Evolutionary conservation across 306 rosid genomes (phyloP).

Genomic region (Glycyrrhiza uralensis): DNA sequence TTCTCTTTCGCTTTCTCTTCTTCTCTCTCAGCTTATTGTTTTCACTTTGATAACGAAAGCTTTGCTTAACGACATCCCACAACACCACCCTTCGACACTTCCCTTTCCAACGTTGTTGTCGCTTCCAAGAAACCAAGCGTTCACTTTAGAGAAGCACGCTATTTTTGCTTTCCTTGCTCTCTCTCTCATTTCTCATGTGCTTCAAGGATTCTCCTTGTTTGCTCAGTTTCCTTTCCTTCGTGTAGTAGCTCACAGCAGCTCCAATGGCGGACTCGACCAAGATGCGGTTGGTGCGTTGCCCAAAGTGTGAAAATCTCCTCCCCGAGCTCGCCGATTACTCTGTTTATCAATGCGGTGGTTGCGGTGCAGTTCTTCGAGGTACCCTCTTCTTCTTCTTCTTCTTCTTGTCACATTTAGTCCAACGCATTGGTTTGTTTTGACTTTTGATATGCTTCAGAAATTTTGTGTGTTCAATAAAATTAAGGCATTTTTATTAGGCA

Average conservation of each 20-base stretch:
- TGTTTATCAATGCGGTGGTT: constrained; percentile 92
- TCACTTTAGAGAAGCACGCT: constrained; percentile 26
- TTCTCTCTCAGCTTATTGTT: not conserved
- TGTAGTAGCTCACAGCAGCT: not conserved
- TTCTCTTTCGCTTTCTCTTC: not conserved
- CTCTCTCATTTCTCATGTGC: constrained; percentile 12
- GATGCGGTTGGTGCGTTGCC: constrained; percentile 80
- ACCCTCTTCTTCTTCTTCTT: not conserved
- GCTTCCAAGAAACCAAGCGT: constrained; percentile 36
- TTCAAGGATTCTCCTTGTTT: constrained; percentile 11
- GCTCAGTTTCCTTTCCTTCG: not conserved
- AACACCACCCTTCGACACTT: constrained; percentile 10
- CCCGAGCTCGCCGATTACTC: constrained; percentile 85
- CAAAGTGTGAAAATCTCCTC: constrained; percentile 91
- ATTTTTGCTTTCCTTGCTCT: not conserved
- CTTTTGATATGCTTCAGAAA: not conserved
- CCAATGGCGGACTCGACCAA: constrained; percentile 63
- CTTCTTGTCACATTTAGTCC: not conserved
- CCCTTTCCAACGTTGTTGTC: constrained; percentile 29
- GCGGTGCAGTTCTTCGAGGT: constrained; percentile 95
- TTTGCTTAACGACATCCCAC: constrained; percentile 17
- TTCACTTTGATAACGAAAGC: constrained; percentile 15
- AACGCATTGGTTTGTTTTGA: not conserved
- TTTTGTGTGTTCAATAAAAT: not conserved
- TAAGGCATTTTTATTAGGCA: not conserved